These are phyloP conservation scores for Nasturtium officinale DNA, from an alignment of 345 rosid species.

Conservation along the genomic window DNA sequence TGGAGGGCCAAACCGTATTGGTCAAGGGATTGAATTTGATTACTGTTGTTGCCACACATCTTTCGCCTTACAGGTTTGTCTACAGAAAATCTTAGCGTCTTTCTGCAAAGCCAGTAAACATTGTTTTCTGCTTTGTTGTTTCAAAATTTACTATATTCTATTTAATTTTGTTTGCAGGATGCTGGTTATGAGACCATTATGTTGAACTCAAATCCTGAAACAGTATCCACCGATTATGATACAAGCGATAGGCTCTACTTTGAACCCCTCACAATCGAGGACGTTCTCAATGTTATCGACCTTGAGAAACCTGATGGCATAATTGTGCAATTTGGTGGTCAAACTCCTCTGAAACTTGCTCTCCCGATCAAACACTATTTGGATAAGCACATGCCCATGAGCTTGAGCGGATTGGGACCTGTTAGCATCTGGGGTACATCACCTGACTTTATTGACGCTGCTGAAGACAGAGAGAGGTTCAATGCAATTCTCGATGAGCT, in stretches of 20 bases:
- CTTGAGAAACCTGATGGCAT: constrained; percentile 95
- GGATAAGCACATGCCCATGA: constrained; percentile 66
- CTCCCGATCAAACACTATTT: constrained; percentile 81
- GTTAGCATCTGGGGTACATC: constrained; percentile 96
- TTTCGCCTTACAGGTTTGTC: constrained; percentile 87
- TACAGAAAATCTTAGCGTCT: constrained; percentile 11
- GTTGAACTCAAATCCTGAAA: constrained; percentile 99
- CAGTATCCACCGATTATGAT: constrained; percentile 95
- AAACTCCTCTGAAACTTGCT: constrained; percentile 91
- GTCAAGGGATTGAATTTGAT: constrained; percentile 98
- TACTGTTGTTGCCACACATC: constrained; percentile 99
- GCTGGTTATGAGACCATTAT: constrained; percentile 97
- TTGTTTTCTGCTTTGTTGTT: not conserved
- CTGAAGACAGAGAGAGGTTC: constrained; percentile 94
- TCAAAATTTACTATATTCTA: constrained; percentile 15
- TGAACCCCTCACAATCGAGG: constrained; percentile 90
- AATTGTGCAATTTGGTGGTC: constrained; percentile 96
- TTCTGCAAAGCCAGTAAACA: constrained; percentile 9
- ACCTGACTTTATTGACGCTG: constrained; percentile 95
- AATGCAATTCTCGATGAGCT: constrained; percentile 78
- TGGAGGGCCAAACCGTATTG: constrained; percentile 98
- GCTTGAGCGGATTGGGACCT: constrained; percentile 70
- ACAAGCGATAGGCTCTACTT: constrained; percentile 96
- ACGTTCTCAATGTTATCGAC: constrained; percentile 82
- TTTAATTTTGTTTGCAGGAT: constrained; percentile 53